phyloP scores from a whole-genome alignment of 768 basidiomycete species.

The Trametes cingulata region DNA sequence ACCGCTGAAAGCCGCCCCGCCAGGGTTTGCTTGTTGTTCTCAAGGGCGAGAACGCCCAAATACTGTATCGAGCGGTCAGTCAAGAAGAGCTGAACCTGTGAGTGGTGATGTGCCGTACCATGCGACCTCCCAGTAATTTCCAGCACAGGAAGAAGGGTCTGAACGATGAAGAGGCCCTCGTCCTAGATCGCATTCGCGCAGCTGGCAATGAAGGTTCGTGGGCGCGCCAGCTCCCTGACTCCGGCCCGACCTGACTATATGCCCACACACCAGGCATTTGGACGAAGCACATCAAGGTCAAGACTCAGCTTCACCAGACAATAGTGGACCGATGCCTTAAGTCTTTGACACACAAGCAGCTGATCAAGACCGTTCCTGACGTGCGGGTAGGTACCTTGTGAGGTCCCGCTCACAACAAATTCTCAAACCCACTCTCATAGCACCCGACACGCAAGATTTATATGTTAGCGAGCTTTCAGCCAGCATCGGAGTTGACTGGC shows the following conservation, averaged over 20 bases:
- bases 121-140: background rate
- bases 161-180: slow-evolving; percentile 80
- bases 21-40: slow-evolving; percentile 30
- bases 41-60: slow-evolving; percentile 20
- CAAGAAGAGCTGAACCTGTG: slow-evolving; percentile 29
- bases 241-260: background rate
- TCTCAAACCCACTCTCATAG: slow-evolving; percentile 38
- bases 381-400: slow-evolving; percentile 6
- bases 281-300: slow-evolving; percentile 87
- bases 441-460: slow-evolving; percentile 92
- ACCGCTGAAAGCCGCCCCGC: background rate
- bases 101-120: background rate
- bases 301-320: slow-evolving; percentile 87
- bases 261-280: slow-evolving; percentile 69
- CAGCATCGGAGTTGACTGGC: slow-evolving; percentile 88
- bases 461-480: slow-evolving; percentile 85
- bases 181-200: slow-evolving; percentile 77
- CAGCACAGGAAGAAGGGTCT: slow-evolving; percentile 70
- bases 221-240: too few species aligned
- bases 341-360: slow-evolving; percentile 76
- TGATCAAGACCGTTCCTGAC: slow-evolving; percentile 84
- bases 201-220: slow-evolving; percentile 74
- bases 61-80: slow-evolving; percentile 26
- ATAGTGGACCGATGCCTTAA: slow-evolving; percentile 86
- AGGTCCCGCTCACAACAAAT: background rate